Base-by-base conservation (phyloP, 768 basidiomycete species). In the Asterophora lycoperdoides region DNA sequence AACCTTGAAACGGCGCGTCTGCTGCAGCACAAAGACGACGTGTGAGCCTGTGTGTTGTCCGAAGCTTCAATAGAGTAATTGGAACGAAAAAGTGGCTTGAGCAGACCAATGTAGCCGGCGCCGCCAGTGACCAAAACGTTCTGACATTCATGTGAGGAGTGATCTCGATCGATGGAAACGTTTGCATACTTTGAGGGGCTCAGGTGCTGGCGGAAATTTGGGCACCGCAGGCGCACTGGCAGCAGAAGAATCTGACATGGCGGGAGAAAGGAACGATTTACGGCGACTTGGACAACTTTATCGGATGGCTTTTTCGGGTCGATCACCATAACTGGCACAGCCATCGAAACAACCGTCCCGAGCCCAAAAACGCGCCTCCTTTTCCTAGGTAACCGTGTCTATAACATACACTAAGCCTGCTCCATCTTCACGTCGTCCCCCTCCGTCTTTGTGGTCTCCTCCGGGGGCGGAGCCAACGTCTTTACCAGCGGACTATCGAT, bases 1-100 rank as follows among this genome's bases (percentile, higher is more conserved):
- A 59, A 97, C 92, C 64, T 88, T 89, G 78, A 89, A 99, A 54
- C 83, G 75, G 50, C 92, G 81, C 10, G 93, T 91, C 62, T 89
- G 79, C 56, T 96, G 84, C 34, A 96, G 73, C 41, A 81, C 75
- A 51, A 87, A 90, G 56, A 97, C 84, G 64, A 97, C 86, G 70
- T 99, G 96, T 20, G 94, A 95, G 62, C 93, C 95, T 93, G 62
- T 32, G 33, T 32, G 17, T 44, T 5, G 43, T 51, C 23, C 6
- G 23, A 56, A 48, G 41, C 49, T 49, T 49, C 50, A 58, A 56
- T 49, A 30, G 42, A 26, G 46, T 15, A 43, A 19, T 48, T 39
- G 19, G 37, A 17, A 23, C 34, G 14, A 35, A 34, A 44, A 41
- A 32, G 26, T 17, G 43, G 49, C 41, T 39, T 37, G 36, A 47